These are phyloP conservation scores for Bremia lactucae DNA, from an alignment of 352 stramenopile species.

Conservation along the genomic window DNA sequence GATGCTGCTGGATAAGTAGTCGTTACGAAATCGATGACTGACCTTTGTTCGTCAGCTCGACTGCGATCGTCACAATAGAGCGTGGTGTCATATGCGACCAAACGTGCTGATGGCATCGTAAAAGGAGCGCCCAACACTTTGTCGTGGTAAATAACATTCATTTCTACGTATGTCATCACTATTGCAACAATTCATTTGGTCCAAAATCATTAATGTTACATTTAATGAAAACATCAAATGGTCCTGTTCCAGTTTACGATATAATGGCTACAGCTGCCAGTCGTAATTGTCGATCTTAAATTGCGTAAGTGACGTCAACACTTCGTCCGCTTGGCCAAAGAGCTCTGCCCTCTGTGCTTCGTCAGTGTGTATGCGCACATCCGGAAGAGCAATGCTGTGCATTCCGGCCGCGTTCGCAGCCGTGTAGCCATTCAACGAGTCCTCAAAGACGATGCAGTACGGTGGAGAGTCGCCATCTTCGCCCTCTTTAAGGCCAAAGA, in stretches of 20 bases:
- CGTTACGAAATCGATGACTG: no score
- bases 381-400: slow-evolving; percentile 60
- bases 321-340: slow-evolving; percentile 49
- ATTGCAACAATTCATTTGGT: no score
- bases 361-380: slow-evolving; percentile 52
- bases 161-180: no score
- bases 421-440: slow-evolving; percentile 57
- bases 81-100: no score
- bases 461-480: slow-evolving; percentile 19
- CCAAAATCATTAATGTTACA: no score
- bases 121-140: no score
- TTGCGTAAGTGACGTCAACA: slow-evolving; percentile 46
- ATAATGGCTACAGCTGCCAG: slow-evolving; percentile 29
- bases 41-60: no score
- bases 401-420: slow-evolving; percentile 54
- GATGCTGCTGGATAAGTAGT: no score
- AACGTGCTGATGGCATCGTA: no score
- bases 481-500: slow-evolving; percentile 32
- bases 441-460: slow-evolving; percentile 67
- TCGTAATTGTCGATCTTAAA: slow-evolving; percentile 52
- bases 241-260: no score
- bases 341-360: slow-evolving; percentile 29
- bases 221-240: slow-evolving; percentile 10
- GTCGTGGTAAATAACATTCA: no score
- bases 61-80: no score